Evolutionary conservation across 1,139 yeast genomes (phyloP).

Genomic region (Suhomyces ambrosiae): DNA sequence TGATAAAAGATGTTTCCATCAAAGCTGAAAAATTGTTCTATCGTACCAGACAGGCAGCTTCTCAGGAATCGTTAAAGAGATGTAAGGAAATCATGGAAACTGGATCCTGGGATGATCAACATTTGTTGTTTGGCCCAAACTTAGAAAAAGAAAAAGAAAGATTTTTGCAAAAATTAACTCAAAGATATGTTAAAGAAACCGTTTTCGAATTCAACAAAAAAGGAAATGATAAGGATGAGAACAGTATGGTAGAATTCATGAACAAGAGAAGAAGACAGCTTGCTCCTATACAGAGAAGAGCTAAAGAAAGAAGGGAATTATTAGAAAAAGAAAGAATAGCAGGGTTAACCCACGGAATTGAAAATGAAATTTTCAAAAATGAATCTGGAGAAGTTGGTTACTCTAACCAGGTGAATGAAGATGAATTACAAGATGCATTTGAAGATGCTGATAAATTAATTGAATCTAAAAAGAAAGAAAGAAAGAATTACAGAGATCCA

Average conservation of each 20-base stretch:
- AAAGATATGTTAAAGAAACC: constrained; percentile 78
- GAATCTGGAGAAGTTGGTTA: constrained; percentile 60
- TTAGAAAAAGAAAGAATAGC: constrained; percentile 75
- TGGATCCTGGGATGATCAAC: constrained; percentile 86
- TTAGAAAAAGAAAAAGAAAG: constrained; percentile 72
- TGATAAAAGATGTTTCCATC: constrained; percentile 67
- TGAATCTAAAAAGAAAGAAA: constrained; percentile 32
- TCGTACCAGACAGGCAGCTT: constrained; percentile 85
- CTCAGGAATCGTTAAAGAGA: constrained; percentile 80
- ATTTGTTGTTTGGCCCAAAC: constrained; percentile 72
- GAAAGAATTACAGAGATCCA: constrained; percentile 71
- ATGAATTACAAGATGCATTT: constrained; percentile 29
- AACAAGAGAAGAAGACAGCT: constrained; percentile 80
- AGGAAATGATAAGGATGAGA: constrained; percentile 52
- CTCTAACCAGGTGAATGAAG: constrained; percentile 37
- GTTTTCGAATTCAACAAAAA: constrained; percentile 83
- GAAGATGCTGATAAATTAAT: constrained; percentile 61
- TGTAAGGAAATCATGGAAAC: constrained; percentile 76
- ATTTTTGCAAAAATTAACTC: constrained; percentile 68
- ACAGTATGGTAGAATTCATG: constrained; percentile 81
- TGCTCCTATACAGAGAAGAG: constrained; percentile 82
- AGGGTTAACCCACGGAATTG: constrained; percentile 72
- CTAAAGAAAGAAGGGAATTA: constrained; percentile 68
- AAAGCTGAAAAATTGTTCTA: constrained; percentile 89
- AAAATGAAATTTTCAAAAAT: constrained; percentile 65